Conservation (phyloP, 2,329 filamentous ascomycete species). For the Pseudogymnoascus sp. region DNA sequence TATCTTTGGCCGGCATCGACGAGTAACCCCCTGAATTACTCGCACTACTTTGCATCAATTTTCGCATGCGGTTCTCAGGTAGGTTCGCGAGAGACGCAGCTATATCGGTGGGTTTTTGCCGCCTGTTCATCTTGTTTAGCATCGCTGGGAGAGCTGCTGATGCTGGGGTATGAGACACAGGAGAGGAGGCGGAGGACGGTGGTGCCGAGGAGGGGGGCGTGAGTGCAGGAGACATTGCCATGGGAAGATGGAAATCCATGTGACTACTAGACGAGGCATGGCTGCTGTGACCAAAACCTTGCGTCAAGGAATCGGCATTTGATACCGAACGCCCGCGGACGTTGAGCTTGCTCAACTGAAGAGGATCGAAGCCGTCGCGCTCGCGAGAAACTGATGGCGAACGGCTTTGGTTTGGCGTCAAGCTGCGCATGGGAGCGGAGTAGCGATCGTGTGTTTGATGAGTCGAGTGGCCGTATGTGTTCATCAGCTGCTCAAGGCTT, state of each 20-base stretch:
- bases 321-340: conserved; percentile 7
- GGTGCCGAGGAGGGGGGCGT: neutral
- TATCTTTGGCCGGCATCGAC: neutral
- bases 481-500: conserved; percentile 18
- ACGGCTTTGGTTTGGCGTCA: neutral
- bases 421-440: neutral
- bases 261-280: conserved; percentile 1
- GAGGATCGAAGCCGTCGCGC: neutral
- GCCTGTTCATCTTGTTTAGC: conserved; percentile 17
- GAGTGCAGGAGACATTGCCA: conserved; percentile 8
- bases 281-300: neutral
- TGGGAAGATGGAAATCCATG: neutral
- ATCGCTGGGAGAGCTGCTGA: conserved; percentile 13
- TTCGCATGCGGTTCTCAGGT: conserved; percentile 3
- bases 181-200: neutral
- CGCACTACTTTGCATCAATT: neutral
- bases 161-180: conserved; percentile 7
- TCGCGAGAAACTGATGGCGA: neutral
- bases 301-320: neutral
- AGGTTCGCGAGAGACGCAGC: conserved; percentile 1
- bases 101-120: conserved; percentile 10
- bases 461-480: conserved; percentile 12
- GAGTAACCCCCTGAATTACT: neutral
- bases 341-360: conserved; percentile 10
- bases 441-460: neutral